A percentile compares a stretch with the other conserved stretches of the same genome.
These are phyloP conservation scores for Pythium graminicola DNA, from an alignment of 352 stramenopile species.

Conservation along the genomic window DNA sequence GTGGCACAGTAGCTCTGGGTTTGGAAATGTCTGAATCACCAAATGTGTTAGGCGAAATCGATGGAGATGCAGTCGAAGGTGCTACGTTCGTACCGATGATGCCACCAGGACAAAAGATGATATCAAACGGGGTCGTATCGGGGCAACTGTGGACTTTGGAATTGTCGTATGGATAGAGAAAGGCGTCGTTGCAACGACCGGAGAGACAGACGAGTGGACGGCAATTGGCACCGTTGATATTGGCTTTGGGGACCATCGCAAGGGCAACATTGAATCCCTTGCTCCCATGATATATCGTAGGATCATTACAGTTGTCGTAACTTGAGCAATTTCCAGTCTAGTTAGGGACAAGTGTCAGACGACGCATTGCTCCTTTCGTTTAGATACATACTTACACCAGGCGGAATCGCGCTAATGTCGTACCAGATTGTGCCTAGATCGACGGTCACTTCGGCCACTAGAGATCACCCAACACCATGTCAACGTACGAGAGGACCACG, in stretches of 20 bases:
- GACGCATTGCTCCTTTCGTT: not conserved
- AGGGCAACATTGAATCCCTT: slow-evolving; percentile 41
- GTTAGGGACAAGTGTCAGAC: not conserved
- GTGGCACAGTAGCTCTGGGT: not conserved
- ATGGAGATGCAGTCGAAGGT: not conserved
- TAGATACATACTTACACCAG: slow-evolving; percentile 17
- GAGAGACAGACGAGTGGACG: slow-evolving; percentile 26
- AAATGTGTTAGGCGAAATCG: not conserved
- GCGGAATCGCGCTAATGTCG: slow-evolving; percentile 28
- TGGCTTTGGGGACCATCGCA: slow-evolving; percentile 25
- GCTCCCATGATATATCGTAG: slow-evolving; percentile 16
- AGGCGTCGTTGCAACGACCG: slow-evolving; percentile 24
- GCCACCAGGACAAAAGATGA: slow-evolving; percentile 32
- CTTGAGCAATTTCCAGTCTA: slow-evolving; percentile 26
- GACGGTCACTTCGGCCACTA: slow-evolving; percentile 25
- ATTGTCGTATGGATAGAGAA: slow-evolving; percentile 28
- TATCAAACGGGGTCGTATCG: slow-evolving; percentile 27
- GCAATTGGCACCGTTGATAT: slow-evolving; percentile 27
- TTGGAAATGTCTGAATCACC: not conserved
- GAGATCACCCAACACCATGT: not conserved
- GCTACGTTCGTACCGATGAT: not conserved
- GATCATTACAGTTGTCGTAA: slow-evolving; percentile 20
- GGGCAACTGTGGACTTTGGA: slow-evolving; percentile 28
- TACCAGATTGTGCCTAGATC: slow-evolving; percentile 26
- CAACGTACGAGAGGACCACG: not conserved